A percentile compares a stretch with the other conserved stretches of the same genome.
These are phyloP conservation scores for Colletotrichum graminicola DNA, from an alignment of 2,329 filamentous ascomycete species.

Conservation along the genomic window DNA sequence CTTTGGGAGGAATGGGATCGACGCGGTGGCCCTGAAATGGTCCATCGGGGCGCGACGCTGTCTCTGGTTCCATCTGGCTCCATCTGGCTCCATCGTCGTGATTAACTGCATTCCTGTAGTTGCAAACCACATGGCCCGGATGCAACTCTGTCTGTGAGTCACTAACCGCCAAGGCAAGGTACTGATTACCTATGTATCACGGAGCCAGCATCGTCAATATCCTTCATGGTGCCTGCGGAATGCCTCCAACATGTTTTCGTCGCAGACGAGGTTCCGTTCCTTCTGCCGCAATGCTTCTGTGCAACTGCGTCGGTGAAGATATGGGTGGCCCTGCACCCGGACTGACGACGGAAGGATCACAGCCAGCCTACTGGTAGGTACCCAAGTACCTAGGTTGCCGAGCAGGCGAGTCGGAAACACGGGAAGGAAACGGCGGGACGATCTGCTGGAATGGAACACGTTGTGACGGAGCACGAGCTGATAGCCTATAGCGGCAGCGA, in stretches of 20 bases:
- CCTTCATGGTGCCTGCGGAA: constrained; percentile 4
- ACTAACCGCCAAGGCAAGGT: background rate
- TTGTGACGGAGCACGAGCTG: constrained; percentile 24
- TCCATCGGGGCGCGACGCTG: constrained; percentile 24
- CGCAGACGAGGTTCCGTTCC: no score
- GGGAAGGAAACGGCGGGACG: constrained; percentile 37
- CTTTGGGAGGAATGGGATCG: constrained; percentile 35
- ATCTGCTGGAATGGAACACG: constrained; percentile 30
- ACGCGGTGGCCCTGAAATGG: constrained; percentile 27
- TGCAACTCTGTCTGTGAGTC: constrained; percentile 20
- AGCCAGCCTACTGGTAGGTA: no score
- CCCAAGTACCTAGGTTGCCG: background rate
- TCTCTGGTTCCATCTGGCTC: background rate
- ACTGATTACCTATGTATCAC: background rate
- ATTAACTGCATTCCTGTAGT: background rate
- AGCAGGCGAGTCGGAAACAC: constrained; percentile 1
- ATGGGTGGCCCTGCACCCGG: constrained; percentile 6
- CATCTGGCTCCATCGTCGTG: no score
- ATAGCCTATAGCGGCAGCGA: background rate
- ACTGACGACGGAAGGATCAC: background rate
- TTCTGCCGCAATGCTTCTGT: background rate
- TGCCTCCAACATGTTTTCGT: background rate
- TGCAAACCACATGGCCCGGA: constrained; percentile 19
- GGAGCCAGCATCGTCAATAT: background rate
- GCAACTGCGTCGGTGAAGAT: background rate